Evolutionary conservation across 768 basidiomycete genomes (phyloP).

Genomic region (Tubosaeta brunneosetosa): DNA sequence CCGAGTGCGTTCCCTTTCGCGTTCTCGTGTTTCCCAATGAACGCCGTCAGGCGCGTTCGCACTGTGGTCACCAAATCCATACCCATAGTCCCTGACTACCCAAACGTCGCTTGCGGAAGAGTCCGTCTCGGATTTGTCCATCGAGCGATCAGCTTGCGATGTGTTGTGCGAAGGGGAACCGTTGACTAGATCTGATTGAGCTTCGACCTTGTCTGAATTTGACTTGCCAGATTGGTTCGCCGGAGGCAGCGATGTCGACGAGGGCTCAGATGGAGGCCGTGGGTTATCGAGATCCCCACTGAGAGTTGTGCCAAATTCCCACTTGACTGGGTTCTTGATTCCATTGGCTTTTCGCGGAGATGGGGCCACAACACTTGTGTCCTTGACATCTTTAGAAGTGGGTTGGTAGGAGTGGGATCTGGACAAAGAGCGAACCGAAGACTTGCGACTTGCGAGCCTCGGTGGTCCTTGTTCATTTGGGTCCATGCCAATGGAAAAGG

Average conservation of each 20-base stretch:
- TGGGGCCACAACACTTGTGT: background rate
- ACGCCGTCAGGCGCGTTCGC: conserved; percentile 31
- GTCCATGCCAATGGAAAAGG: conserved; percentile 44
- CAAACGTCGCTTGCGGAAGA: conserved; percentile 36
- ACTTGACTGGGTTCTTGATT: conserved; percentile 32
- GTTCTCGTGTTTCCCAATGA: conserved; percentile 29
- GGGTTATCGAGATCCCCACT: conserved; percentile 7
- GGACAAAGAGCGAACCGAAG: conserved; percentile 19
- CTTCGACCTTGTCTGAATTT: background rate
- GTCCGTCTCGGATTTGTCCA: conserved; percentile 10
- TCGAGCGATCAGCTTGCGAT: conserved; percentile 1
- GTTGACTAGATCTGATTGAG: background rate
- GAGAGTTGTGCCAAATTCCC: conserved; percentile 54
- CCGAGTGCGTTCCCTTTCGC: conserved; percentile 16
- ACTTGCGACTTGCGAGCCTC: conserved; percentile 23
- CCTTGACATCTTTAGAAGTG: background rate
- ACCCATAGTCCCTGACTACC: conserved; percentile 60
- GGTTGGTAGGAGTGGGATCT: conserved; percentile 3
- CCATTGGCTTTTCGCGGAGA: conserved; percentile 10
- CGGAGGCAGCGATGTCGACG: background rate
- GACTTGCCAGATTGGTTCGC: background rate
- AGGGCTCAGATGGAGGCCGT: background rate
- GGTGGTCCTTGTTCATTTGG: conserved; percentile 33
- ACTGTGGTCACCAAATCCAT: conserved; percentile 51
- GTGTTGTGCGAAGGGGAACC: background rate